A percentile compares a stretch with the other conserved stretches of the same genome.
These are phyloP conservation scores for Kodamaea alishanica DNA, from an alignment of 1,139 yeast species.

Conservation along the genomic window DNA sequence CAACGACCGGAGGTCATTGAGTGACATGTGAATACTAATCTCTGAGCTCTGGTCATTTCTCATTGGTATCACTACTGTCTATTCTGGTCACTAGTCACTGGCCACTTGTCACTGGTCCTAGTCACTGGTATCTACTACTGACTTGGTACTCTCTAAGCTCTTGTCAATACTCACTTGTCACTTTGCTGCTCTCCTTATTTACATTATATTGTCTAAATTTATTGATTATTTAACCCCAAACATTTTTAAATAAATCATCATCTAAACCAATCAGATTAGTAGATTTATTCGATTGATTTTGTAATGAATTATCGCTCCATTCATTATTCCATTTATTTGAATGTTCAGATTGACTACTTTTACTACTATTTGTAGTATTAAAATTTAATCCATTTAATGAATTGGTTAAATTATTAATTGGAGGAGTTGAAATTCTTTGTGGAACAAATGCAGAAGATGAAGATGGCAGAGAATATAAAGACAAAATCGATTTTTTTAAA, in stretches of 20 bases:
- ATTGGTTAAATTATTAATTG: slow-evolving; percentile 24
- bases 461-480: slow-evolving; percentile 76
- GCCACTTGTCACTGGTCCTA: no score
- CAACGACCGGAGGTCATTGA: slow-evolving; percentile 78
- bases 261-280: slow-evolving; percentile 25
- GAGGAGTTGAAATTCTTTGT: background rate
- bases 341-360: background rate
- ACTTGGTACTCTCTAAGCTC: no score
- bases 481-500: slow-evolving; percentile 83
- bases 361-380: slow-evolving; percentile 9
- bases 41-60: no score
- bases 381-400: slow-evolving; percentile 38
- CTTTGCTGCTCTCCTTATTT: background rate
- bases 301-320: slow-evolving; percentile 30
- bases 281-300: slow-evolving; percentile 8
- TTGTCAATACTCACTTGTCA: no score
- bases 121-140: no score
- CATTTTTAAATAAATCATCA: slow-evolving; percentile 45
- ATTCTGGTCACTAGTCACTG: no score
- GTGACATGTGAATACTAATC: no score
- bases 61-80: no score
- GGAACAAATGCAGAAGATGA: slow-evolving; percentile 24
- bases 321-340: slow-evolving; percentile 31
- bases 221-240: slow-evolving; percentile 17
- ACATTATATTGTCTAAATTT: background rate